Evolutionary conservation across 257 asterid species (phyloP).

Genomic region (Salvia miltiorrhiza): DNA sequence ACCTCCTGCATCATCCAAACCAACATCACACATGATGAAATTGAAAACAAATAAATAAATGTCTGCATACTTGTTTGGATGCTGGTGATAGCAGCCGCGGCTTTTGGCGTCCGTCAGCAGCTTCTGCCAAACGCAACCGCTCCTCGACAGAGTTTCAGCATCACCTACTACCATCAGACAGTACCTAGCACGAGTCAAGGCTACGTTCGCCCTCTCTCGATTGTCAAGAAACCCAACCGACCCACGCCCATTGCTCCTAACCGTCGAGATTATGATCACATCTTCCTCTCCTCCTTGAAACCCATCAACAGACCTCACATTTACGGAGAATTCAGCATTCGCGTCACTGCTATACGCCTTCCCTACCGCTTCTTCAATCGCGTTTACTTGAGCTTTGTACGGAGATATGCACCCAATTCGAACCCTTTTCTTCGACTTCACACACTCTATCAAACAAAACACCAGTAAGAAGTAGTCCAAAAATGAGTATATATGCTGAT

Average conservation of each 20-base stretch:
- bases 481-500: neutral
- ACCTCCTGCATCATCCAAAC: conserved; percentile 23
- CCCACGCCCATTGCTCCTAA: conserved; percentile 56
- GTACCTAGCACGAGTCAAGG: conserved; percentile 73
- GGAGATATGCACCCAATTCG: conserved; percentile 77
- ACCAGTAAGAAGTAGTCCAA: neutral
- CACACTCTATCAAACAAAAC: conserved; percentile 32
- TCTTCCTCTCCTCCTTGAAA: conserved; percentile 91
- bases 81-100: conserved; percentile 51
- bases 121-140: conserved; percentile 54
- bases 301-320: conserved; percentile 66
- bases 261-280: conserved; percentile 63
- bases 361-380: conserved; percentile 46
- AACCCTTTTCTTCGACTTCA: conserved; percentile 34
- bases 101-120: conserved; percentile 46
- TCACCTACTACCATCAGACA: conserved; percentile 69
- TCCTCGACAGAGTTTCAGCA: conserved; percentile 46
- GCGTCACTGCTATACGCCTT: conserved; percentile 42
- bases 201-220: conserved; percentile 55
- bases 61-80: conserved; percentile 22
- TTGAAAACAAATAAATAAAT: no score
- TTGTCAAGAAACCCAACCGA: conserved; percentile 66
- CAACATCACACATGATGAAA: no score
- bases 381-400: conserved; percentile 64
- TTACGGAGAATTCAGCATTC: conserved; percentile 49